A percentile compares a stretch with the other conserved stretches of the same genome.
These are phyloP conservation scores for Solanum pinnatisectum DNA, from an alignment of 257 asterid genomes.

Conservation along the genomic window DNA sequence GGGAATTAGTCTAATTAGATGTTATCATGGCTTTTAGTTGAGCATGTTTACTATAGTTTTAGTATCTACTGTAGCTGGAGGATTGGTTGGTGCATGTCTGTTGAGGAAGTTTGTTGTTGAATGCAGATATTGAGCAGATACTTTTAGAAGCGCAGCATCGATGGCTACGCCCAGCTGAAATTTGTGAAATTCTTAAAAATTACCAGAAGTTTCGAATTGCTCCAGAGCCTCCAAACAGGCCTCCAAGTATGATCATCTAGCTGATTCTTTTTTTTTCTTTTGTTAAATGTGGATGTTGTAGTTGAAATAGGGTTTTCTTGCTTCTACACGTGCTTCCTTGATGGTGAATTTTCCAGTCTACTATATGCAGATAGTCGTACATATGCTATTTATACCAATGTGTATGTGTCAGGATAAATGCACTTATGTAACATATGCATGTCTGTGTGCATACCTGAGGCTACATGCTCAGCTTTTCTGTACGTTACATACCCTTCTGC, in stretches of 20 bases:
- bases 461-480: not conserved
- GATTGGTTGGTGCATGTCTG: not conserved
- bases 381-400: not conserved
- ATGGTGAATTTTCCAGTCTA: not conserved
- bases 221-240: slow-evolving; percentile 74
- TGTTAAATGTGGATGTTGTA: not conserved
- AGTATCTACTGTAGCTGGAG: not conserved
- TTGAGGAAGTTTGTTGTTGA: slow-evolving; percentile 4
- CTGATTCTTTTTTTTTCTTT: not conserved
- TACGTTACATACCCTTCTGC: not conserved
- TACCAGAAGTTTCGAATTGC: slow-evolving; percentile 61
- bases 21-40: not conserved
- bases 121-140: slow-evolving; percentile 83
- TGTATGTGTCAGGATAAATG: not conserved
- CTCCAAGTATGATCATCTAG: slow-evolving; percentile 47
- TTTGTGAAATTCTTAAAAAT: slow-evolving; percentile 70
- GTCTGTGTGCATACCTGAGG: not conserved
- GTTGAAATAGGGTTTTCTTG: not conserved
- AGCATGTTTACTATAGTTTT: not conserved
- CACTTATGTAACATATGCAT: not conserved
- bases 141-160: slow-evolving; percentile 74
- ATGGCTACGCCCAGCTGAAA: slow-evolving; percentile 94
- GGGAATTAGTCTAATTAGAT: not conserved
- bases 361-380: not conserved
- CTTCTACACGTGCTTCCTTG: not conserved